A percentile compares a stretch with the other conserved stretches of the same genome.
phyloP scores from a whole-genome alignment of 257 asterid species.

The Nicotiana undulata region DNA sequence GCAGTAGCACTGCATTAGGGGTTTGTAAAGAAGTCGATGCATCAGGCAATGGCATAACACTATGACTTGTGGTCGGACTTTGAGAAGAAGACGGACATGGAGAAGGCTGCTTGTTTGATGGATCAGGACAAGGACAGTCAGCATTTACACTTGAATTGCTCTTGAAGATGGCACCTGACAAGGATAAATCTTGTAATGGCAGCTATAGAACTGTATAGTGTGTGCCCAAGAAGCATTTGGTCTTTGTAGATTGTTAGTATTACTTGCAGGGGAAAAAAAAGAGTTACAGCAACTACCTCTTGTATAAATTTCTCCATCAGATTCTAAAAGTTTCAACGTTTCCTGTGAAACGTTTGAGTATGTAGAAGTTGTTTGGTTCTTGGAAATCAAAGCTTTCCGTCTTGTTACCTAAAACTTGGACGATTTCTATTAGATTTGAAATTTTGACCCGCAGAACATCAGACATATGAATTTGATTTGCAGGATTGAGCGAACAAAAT shows the following conservation, averaged over 20 bases:
- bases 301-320: background rate
- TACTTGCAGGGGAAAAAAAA: background rate
- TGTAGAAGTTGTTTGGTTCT: background rate
- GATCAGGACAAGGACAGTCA: background rate
- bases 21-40: background rate
- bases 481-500: background rate
- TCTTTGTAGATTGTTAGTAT: background rate
- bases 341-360: background rate
- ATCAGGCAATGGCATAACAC: background rate
- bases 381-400: conserved; percentile 2
- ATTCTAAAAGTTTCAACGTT: background rate
- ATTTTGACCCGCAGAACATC: background rate
- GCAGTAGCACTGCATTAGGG: background rate
- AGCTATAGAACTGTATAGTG: background rate
- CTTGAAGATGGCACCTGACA: conserved; percentile 14
- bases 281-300: too few species aligned
- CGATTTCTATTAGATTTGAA: background rate
- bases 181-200: background rate
- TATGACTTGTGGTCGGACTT: background rate
- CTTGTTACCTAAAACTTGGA: conserved; percentile 1
- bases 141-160: background rate
- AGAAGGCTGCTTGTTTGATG: background rate
- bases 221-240: background rate
- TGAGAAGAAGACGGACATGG: background rate
- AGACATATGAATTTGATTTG: background rate